Conservation (phyloP, 148 eudicot genomes). For the Camellia sinensis region DNA sequence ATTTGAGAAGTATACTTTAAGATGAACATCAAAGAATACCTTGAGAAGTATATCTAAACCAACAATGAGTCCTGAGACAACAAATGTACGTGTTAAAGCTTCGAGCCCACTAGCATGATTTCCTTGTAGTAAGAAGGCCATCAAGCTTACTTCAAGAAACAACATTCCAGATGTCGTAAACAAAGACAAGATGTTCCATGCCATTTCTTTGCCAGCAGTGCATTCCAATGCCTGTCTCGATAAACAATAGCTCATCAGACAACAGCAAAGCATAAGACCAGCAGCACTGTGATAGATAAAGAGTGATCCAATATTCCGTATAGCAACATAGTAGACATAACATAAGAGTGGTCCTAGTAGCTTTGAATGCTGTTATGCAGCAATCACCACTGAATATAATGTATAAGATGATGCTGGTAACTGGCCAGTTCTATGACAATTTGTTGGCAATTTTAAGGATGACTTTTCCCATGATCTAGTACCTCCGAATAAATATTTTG, state of each 20-base stretch:
- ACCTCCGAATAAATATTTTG: not conserved
- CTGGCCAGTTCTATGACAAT: not conserved
- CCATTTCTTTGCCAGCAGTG: constrained; percentile 56
- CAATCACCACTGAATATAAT: too few relatives aligned
- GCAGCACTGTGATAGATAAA: not conserved
- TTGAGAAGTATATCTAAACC: constrained; percentile 69
- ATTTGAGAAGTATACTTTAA: too few relatives aligned
- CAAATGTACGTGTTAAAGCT: constrained; percentile 72
- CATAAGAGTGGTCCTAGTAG: not conserved
- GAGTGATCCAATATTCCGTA: not conserved
- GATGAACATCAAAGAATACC: constrained; percentile 35
- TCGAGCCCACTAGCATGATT: constrained; percentile 67
- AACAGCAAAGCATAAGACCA: not conserved
- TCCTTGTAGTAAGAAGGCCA: constrained; percentile 89
- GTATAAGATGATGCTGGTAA: not conserved
- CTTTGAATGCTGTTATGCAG: not conserved
- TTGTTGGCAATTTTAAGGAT: not conserved
- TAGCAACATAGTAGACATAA: not conserved
- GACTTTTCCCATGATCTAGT: not conserved
- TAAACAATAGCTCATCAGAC: not conserved
- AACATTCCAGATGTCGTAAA: constrained; percentile 72
- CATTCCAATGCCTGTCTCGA: constrained; percentile 73
- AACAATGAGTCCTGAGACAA: constrained; percentile 64
- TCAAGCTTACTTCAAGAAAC: constrained; percentile 86
- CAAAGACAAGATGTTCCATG: constrained; percentile 72